phyloP scores from a whole-genome alignment of 441 rosid species.

The Corymbia calophylla region DNA sequence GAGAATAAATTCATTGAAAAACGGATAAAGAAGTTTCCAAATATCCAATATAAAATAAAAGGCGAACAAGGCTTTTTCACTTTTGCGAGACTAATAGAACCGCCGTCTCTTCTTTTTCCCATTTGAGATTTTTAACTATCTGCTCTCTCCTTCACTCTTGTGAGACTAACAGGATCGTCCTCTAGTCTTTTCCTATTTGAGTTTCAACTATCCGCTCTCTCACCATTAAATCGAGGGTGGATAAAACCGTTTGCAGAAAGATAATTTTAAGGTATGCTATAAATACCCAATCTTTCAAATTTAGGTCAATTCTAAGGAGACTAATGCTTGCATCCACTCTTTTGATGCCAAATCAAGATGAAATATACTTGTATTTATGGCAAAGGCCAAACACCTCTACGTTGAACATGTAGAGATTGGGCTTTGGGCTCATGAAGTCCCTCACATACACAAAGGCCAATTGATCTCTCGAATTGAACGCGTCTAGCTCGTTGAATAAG shows the following conservation, averaged over 20 bases:
- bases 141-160: not conserved
- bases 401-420: conserved; percentile 70
- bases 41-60: not conserved
- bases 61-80: not conserved
- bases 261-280: not conserved
- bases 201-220: not conserved
- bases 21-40: not conserved
- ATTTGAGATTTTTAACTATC: no score
- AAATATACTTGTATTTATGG: not conserved
- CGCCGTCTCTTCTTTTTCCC: not conserved
- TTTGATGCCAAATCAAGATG: not conserved
- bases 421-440: conserved; percentile 54
- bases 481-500: conserved; percentile 75
- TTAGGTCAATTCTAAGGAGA: not conserved
- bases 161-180: not conserved
- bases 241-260: not conserved
- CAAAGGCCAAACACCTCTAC: conserved; percentile 53
- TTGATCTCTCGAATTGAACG: conserved; percentile 83
- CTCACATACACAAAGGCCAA: conserved; percentile 77
- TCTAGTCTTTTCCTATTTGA: not conserved
- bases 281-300: not conserved
- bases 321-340: not conserved
- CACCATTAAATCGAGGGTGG: not conserved
- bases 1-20: not conserved
- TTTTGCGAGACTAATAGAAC: no score